Evolutionary conservation across 192 early-diverging fungal genomes (phyloP).

Genomic region (Rhizoclosmatium globosum): DNA sequence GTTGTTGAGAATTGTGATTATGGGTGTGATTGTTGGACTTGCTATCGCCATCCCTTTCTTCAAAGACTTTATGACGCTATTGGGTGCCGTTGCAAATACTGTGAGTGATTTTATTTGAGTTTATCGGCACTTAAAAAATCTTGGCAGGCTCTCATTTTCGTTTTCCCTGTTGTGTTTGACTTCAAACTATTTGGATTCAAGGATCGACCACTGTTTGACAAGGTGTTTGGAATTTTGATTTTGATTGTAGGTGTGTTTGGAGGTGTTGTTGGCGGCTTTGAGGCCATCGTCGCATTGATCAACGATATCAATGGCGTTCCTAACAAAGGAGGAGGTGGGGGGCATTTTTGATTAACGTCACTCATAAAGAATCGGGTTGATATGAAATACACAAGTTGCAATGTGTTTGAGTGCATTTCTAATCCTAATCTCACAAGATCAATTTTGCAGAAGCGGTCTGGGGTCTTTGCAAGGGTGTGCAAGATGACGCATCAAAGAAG

Average conservation of each 20-base stretch:
- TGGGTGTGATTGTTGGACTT: slow-evolving; percentile 63
- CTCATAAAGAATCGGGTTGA: no score
- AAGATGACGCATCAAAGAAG: no score
- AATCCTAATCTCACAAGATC: no score
- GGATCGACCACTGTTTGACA: slow-evolving; percentile 54
- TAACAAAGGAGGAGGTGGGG: background rate
- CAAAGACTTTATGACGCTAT: slow-evolving; percentile 78
- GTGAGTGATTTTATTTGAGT: slow-evolving; percentile 11
- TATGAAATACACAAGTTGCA: no score
- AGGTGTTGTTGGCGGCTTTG: slow-evolving; percentile 44
- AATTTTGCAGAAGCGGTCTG: no score
- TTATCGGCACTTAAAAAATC: slow-evolving; percentile 19
- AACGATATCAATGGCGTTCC: slow-evolving; percentile 43
- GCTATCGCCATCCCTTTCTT: slow-evolving; percentile 81
- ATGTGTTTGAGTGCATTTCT: no score
- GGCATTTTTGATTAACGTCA: background rate
- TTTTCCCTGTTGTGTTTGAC: slow-evolving; percentile 82
- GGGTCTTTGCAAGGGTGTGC: no score
- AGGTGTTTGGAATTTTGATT: slow-evolving; percentile 61
- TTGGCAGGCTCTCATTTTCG: slow-evolving; percentile 75
- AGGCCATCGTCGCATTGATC: slow-evolving; percentile 39
- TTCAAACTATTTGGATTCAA: slow-evolving; percentile 75
- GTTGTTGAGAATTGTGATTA: slow-evolving; percentile 61
- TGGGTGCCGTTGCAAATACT: slow-evolving; percentile 81
- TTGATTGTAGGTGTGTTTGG: slow-evolving; percentile 67